Evolutionary conservation across 2,329 filamentous ascomycete genomes (phyloP), one percentile per base, ranked within the genome.

Genomic region (Stagonosporopsis rhizophila): DNA sequence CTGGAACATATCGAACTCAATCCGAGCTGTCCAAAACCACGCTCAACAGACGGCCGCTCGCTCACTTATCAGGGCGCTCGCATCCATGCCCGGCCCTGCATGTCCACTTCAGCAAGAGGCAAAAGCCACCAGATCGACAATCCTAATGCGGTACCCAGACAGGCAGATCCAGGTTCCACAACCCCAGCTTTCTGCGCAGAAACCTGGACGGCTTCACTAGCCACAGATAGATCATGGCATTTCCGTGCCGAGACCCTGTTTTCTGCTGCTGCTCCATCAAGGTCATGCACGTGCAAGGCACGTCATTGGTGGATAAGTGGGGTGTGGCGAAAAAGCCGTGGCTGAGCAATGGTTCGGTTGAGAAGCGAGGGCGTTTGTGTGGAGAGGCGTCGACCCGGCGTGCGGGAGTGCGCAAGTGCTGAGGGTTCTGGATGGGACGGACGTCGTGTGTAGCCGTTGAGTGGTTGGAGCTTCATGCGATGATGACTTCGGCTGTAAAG

Each of bases 151-250:
- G 69, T n/a, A 64, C 44, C 40, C 8, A 17, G 9, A 28, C 41
- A 42, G 51, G 64, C 38, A 49, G 64, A 72, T 72, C 69, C 11
- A 72, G 68, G 69, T 64, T 66, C 65, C 53, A 28, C 48, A 28
- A 45, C 40, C 49, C 59, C 57, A 59, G 57, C 58, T 55, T 60
- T 55, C 38, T 38, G 27, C 20, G 48, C 40, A 39, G 40, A 52
- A 61, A 57, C 25, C 48, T 53, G 44, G 30, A 32, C 61, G 61
- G 65, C 66, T 58, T 68, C 67, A 67, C 64, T 61, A 72, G 70
- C 69, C 68, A 71, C 66, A 68, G 52, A 37, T 58, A 20, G 44
- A 57, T 32, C 44, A 66, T 65, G 53, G 47, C 54, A 58, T 54
- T 64, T 50, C 48, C 42, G 53, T 56, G 47, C 44, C 48, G 55